Base-by-base conservation (phyloP, 1,284 basidiomycete genomes). In the Apiotrichum domesticum region DNA sequence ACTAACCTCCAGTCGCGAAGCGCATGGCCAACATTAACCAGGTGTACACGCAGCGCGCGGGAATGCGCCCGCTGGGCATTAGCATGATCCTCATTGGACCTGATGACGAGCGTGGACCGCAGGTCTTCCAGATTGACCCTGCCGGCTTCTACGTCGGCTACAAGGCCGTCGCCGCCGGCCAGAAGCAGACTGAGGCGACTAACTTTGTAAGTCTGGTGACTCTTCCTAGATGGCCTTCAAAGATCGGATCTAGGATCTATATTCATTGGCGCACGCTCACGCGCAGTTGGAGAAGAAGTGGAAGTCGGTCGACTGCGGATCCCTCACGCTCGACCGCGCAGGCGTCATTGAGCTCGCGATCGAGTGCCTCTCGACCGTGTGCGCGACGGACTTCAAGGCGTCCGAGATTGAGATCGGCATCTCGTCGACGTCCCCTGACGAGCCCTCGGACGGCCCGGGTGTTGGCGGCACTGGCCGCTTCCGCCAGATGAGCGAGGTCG, bases 141-240 rank as follows among this genome's bases (percentile, higher is more conserved):
- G 96, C 96, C 1, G 96, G 96, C 3, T 98, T 96, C 80, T 99
- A 93, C 74, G 90, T 97, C 46, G 96, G 96, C 1, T 98, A 95
- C 81, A 92, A 97, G 66, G 96, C 95, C 21, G 96, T 95, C 2
- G 86, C 94, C 0, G 87, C 92, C 1, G 96, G 96, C 1, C 90
- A 95, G 76, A 99, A 99, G 72, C 95, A 98, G 72, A 94, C 96
- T 67, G 96, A 99, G 73, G 93, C 93, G 4, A 97, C 94, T 85
- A 98, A 98, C 77, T 89, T 90, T 70, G 76, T 78, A 51, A 62
- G 74, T 42, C 11, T 6, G 6, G 41, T 11, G 41, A 39, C 37
- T 13, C 37, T 8, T 39, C 37, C 37, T 13, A 39, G 8, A 7
- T 39, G 7, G 8, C 37, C 13, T 39, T 39, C 13, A 21, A 21